A percentile compares a stretch with the other conserved stretches of the same genome.
Conservation (phyloP, 2,329 filamentous ascomycete genomes). For the Colletotrichum sp. region DNA sequence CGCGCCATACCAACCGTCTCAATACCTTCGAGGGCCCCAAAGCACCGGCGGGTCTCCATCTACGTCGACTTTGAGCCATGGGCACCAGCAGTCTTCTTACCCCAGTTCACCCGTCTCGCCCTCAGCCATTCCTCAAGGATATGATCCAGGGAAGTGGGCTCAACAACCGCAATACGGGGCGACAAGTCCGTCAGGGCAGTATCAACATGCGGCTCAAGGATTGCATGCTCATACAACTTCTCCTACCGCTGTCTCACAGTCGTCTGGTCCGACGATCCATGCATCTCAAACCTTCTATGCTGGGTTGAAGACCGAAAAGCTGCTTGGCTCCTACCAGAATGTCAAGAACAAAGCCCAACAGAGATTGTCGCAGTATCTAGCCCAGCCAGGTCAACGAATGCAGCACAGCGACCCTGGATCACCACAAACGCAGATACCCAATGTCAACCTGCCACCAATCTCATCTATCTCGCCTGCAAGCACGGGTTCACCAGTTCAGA, state of each 20-base stretch:
- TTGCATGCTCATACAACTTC: background rate
- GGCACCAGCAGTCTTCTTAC: background rate
- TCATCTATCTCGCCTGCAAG: background rate
- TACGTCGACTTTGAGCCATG: fast-evolving
- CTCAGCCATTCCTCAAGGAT: background rate
- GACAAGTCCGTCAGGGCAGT: background rate
- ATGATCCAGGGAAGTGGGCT: background rate
- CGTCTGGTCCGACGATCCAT: background rate
- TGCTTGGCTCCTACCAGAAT: background rate
- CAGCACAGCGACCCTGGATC: background rate
- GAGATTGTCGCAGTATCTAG: background rate
- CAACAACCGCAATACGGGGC: background rate
- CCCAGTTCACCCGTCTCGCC: background rate
- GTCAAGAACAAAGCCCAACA: background rate
- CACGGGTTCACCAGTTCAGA: background rate
- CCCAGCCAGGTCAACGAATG: background rate
- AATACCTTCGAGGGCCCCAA: background rate
- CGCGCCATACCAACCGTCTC: background rate
- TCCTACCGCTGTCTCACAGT: background rate
- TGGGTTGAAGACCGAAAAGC: background rate
- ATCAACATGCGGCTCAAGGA: background rate
- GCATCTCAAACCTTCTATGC: background rate
- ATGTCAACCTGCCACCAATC: background rate
- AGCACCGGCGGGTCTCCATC: background rate
- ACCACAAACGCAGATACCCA: background rate